A percentile compares a stretch with the other conserved stretches of the same genome.
Evolutionary conservation across 2,329 filamentous ascomycete genomes (phyloP).

Genomic region (Talaromyces rugulosus): DNA sequence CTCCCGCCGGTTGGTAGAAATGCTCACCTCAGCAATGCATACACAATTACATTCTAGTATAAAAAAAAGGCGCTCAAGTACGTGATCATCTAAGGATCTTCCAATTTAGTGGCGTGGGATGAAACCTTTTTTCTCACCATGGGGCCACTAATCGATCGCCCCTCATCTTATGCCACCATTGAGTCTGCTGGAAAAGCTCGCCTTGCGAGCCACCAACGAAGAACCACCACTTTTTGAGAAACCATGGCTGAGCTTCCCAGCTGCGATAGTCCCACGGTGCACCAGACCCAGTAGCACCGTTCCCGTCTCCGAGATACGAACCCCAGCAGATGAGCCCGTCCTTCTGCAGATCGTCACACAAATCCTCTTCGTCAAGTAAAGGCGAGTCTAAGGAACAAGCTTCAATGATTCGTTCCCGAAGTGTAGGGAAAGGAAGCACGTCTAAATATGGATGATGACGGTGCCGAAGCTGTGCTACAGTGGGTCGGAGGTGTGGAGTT

Average conservation of each 20-base stretch:
- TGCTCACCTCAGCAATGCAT: not conserved
- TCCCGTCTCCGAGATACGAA: not conserved
- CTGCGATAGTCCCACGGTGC: slow-evolving; percentile 40
- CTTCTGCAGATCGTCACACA: slow-evolving; percentile 4
- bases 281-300: slow-evolving; percentile 23
- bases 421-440: slow-evolving; percentile 2
- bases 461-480: slow-evolving; percentile 2
- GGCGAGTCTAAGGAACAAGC: not conserved
- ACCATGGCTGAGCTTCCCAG: slow-evolving; percentile 42
- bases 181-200: slow-evolving; percentile 7
- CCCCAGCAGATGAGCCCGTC: slow-evolving; percentile 10
- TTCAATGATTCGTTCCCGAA: slow-evolving; percentile 8
- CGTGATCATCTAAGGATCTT: no score
- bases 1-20: not conserved
- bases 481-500: slow-evolving; percentile 1
- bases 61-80: no score
- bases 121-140: not conserved
- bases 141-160: slow-evolving; percentile 7
- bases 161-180: slow-evolving; percentile 9
- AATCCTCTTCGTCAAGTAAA: slow-evolving; percentile 2
- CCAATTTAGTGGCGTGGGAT: no score
- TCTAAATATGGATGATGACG: slow-evolving; percentile 10
- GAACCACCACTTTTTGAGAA: slow-evolving; percentile 35
- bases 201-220: slow-evolving; percentile 20
- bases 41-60: not conserved